A percentile compares a stretch with the other conserved stretches of the same genome.
Evolutionary conservation across 1,284 basidiomycete genomes (phyloP).

Genomic region (Malassezia psittaci): DNA sequence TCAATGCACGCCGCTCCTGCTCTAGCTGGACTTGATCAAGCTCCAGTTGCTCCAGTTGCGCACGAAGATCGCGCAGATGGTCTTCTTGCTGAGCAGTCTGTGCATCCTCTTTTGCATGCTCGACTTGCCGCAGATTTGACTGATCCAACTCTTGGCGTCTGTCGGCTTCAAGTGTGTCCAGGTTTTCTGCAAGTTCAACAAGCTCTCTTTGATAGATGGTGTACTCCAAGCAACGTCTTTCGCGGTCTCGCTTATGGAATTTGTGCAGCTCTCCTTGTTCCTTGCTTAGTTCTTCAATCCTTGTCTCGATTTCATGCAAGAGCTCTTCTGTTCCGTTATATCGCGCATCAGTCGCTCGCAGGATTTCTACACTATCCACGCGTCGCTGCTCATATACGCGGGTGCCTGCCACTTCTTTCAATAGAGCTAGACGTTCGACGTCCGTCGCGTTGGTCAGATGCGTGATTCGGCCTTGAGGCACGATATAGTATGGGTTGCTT

Average conservation of each 20-base stretch:
- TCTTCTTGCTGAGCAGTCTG: conserved; percentile 61
- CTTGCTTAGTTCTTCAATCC: conserved; percentile 80
- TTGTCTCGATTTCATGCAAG: conserved; percentile 78
- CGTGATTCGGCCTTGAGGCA: conserved; percentile 95
- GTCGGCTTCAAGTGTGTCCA: conserved; percentile 66
- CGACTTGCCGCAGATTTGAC: conserved; percentile 67
- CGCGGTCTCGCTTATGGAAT: conserved; percentile 88
- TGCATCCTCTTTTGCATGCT: conserved; percentile 72
- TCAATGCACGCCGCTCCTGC: conserved; percentile 55
- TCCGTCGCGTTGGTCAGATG: conserved; percentile 95
- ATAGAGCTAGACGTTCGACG: conserved; percentile 75
- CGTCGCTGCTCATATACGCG: conserved; percentile 95
- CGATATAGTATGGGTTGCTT: conserved; percentile 97
- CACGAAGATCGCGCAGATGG: conserved; percentile 62
- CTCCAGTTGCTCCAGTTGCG: conserved; percentile 60
- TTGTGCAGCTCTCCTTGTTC: conserved; percentile 96
- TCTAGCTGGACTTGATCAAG: conserved; percentile 64
- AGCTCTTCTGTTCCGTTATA: conserved; percentile 81
- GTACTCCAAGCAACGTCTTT: conserved; percentile 88
- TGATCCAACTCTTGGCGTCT: conserved; percentile 63
- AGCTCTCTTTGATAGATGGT: conserved; percentile 82
- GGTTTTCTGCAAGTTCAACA: conserved; percentile 69
- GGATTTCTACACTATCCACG: conserved; percentile 81
- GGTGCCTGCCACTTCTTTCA: conserved; percentile 97
- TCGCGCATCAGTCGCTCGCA: conserved; percentile 93